These are phyloP conservation scores for Cercophora samala DNA, from an alignment of 495 filamentous ascomycete species.

Conservation along the genomic window DNA sequence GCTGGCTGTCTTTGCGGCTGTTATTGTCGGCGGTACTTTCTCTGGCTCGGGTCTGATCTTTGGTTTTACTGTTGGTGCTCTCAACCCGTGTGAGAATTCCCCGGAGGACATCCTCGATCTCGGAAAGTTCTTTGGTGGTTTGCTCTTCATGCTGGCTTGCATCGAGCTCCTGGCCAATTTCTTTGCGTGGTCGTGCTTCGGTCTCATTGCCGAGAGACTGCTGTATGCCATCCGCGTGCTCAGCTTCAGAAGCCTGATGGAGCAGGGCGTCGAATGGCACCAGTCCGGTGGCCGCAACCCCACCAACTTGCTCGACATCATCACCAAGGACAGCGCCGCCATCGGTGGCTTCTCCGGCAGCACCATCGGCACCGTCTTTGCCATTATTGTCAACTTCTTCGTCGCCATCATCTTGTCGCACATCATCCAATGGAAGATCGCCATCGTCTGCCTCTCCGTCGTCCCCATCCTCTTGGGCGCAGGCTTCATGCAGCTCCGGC, in stretches of 20 bases:
- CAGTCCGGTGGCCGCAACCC: constrained; percentile 75
- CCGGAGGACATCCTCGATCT: constrained; percentile 51
- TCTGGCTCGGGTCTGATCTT: constrained; percentile 36
- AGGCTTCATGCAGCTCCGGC: constrained; percentile 70
- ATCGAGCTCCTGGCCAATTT: constrained; percentile 67
- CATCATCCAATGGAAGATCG: constrained; percentile 80
- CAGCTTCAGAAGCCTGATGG: constrained; percentile 81
- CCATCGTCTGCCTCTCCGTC: constrained; percentile 72
- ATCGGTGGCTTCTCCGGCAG: constrained; percentile 74
- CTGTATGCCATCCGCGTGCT: constrained; percentile 72
- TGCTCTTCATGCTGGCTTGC: constrained; percentile 88
- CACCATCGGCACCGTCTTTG: constrained; percentile 76
- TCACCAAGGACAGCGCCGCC: constrained; percentile 75
- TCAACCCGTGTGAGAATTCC: constrained; percentile 34
- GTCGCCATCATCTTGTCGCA: constrained; percentile 62
- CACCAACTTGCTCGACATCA: constrained; percentile 72
- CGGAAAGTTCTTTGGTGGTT: constrained; percentile 78
- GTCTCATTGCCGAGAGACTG: constrained; percentile 69
- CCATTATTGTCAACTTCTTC: constrained; percentile 66
- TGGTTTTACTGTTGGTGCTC: constrained; percentile 31
- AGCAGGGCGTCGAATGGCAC: constrained; percentile 84
- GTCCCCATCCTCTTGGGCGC: constrained; percentile 73
- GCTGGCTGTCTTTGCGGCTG: constrained; percentile 22
- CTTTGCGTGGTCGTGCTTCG: constrained; percentile 65
- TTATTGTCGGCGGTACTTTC: constrained; percentile 29